phyloP scores from a whole-genome alignment of 2,329 filamentous ascomycete genomes.

The Waltergamsia citrina region DNA sequence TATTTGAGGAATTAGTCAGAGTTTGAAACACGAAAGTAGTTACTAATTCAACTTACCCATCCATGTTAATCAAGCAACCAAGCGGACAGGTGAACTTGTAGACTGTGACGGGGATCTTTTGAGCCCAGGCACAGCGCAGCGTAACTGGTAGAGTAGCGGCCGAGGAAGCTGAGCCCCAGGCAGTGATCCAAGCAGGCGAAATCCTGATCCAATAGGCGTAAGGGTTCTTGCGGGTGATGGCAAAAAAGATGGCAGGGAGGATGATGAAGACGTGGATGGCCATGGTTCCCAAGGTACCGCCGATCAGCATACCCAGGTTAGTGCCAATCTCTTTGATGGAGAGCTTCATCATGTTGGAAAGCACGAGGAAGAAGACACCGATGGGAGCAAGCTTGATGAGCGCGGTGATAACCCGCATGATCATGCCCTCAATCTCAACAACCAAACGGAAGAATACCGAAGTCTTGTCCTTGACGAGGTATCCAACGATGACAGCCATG shows the following conservation, averaged over 20 bases:
- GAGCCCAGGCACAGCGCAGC: constrained; percentile 26
- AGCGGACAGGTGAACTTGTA: constrained; percentile 36
- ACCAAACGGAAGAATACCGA: constrained; percentile 30
- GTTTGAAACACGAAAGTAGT: constrained; percentile 1
- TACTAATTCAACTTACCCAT: constrained; percentile 19
- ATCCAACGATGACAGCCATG: constrained; percentile 33
- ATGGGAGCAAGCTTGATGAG: constrained; percentile 39
- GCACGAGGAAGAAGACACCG: constrained; percentile 43
- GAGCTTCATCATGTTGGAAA: constrained; percentile 40
- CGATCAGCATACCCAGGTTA: constrained; percentile 41
- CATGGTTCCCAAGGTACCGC: constrained; percentile 34
- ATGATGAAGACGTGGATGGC: constrained; percentile 34
- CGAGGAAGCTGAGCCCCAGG: constrained; percentile 43
- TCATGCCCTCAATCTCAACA: constrained; percentile 36
- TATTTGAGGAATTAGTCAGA: constrained; percentile 9
- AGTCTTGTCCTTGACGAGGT: constrained; percentile 25
- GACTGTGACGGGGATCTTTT: constrained; percentile 30
- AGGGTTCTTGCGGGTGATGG: constrained; percentile 32
- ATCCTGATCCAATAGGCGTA: constrained; percentile 36
- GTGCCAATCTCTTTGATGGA: constrained; percentile 34
- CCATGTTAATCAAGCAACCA: constrained; percentile 41
- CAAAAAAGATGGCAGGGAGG: constrained; percentile 31
- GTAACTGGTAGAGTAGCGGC: constrained; percentile 42
- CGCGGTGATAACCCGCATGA: constrained; percentile 33
- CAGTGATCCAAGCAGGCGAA: constrained; percentile 42